Evolutionary conservation across 2,329 filamentous ascomycete species (phyloP), one percentile per base, ranked within the genome.

Genomic region (Zasmidium cellare): DNA sequence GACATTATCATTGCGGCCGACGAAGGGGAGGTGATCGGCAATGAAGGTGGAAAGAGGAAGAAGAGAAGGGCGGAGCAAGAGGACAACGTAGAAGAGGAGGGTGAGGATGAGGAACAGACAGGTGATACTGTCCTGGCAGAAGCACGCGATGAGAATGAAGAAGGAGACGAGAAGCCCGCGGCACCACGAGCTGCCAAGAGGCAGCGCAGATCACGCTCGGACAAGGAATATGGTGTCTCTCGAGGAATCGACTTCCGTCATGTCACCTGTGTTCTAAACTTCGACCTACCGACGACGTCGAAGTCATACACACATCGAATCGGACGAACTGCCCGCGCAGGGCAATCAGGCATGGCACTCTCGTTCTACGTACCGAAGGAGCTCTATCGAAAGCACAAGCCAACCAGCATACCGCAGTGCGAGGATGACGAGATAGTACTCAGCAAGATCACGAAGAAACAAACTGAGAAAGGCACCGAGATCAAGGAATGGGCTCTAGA

Each of bases 281-380:
- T 99, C 74, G 94, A 99, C 74, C 87, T 99, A 16, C 94, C 94
- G 0, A 85, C 87, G 16, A 89, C 87, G 9, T 88, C 91, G 38
- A 96, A 91, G 72, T 96, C 91, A 9, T 99, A 99, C 75, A 96
- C 90, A n/a, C 94, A 99, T 76, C 88, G 94, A 54, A 96, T 99
- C 68, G 94, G 94, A 28, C 87, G 94, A 28, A 99, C 94, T 5
- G 94, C 91, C 1, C 86, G 94, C 60, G 94, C 92, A 1, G 93
- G 92, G 11, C 91, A 96, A 71, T 87, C 89, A 1, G 94, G 94
- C 59, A 97, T 96, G 84, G 92, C 94, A 0, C 82, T 99, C n/a
- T 96, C 92, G 9, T 97, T 99, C 74, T 90, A 96, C 52, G 84
- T 99, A 2, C 93, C 94, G 9, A 82, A 86, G 51, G 87, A 91